Conservation (phyloP, 768 basidiomycete species). For the Leccinum longicurvipes region DNA sequence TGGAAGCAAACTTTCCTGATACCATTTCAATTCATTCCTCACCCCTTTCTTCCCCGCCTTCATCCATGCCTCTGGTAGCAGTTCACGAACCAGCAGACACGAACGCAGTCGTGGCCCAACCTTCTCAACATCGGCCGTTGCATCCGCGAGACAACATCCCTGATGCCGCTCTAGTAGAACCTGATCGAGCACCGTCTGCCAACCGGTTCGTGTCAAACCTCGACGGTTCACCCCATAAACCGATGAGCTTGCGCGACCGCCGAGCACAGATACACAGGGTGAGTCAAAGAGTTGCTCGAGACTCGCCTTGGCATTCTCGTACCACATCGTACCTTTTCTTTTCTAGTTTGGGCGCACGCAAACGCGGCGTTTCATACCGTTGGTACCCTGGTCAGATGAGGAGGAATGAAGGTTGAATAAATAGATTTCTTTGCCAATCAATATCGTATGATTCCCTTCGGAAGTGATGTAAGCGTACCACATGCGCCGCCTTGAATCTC, state of each 20-base stretch:
- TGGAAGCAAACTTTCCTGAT: slow-evolving; percentile 1
- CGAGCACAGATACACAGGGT: slow-evolving; percentile 30
- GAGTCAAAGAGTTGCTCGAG: slow-evolving; percentile 2
- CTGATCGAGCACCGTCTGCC: background rate
- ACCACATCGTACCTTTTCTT: background rate
- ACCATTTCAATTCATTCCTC: slow-evolving; percentile 16
- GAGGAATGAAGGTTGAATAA: slow-evolving; percentile 18
- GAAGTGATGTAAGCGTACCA: too few relatives aligned
- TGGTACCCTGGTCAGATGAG: slow-evolving; percentile 32
- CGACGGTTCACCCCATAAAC: slow-evolving; percentile 16
- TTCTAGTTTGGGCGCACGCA: slow-evolving; percentile 25
- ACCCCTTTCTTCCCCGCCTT: slow-evolving; percentile 13
- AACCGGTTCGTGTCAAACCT: background rate
- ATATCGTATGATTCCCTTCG: background rate
- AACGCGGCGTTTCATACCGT: slow-evolving; percentile 28
- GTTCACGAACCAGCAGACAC: background rate
- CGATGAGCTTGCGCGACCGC: slow-evolving; percentile 32
- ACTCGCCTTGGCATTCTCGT: background rate
- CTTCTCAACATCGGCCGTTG: background rate
- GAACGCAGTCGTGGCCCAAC: background rate
- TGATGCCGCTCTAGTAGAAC: background rate
- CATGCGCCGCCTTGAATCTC: background rate
- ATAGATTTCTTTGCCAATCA: slow-evolving; percentile 13
- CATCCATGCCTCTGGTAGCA: background rate
- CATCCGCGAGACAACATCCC: background rate